phyloP scores from a whole-genome alignment of 306 rosid genomes.

The Aeschynomene evenia region DNA sequence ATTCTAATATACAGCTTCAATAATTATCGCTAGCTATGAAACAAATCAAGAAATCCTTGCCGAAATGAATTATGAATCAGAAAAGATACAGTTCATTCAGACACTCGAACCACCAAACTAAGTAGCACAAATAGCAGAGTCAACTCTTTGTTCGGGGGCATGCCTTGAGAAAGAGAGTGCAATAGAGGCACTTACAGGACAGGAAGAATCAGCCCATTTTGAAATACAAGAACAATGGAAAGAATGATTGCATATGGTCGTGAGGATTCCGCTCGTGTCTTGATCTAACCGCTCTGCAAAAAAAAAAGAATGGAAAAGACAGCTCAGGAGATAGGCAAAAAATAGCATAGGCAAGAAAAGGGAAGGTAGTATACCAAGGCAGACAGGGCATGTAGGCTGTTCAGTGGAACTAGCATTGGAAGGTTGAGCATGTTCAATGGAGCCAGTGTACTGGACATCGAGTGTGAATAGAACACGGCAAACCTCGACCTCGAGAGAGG shows the following conservation, averaged over 20 bases:
- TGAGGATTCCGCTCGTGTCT: constrained; percentile 83
- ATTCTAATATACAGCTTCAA: neutral
- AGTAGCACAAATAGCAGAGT: constrained; percentile 6
- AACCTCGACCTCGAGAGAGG: constrained; percentile 89
- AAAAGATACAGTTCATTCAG: constrained; percentile 1
- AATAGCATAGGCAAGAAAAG: neutral
- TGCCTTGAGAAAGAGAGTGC: neutral
- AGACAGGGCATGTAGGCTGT: constrained; percentile 90
- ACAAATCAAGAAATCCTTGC: constrained; percentile 6
- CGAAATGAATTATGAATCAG: neutral
- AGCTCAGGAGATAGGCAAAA: neutral
- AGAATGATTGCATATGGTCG: constrained; percentile 97
- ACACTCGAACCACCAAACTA: constrained; percentile 10
- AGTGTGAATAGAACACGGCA: constrained; percentile 74
- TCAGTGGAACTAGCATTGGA: constrained; percentile 70
- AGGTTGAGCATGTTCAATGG: constrained; percentile 79
- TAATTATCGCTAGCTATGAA: neutral
- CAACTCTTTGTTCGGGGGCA: neutral
- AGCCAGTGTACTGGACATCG: constrained; percentile 89
- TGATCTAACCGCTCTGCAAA: constrained; percentile 86
- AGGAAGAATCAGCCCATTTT: constrained; percentile 93
- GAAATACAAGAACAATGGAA: constrained; percentile 95
- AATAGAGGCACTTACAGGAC: constrained; percentile 67
- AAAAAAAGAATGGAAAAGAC: constrained; percentile 12
- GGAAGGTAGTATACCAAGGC: constrained; percentile 57